Evolutionary conservation across 495 filamentous ascomycete species (phyloP).

Genomic region (Glonium stellatum): DNA sequence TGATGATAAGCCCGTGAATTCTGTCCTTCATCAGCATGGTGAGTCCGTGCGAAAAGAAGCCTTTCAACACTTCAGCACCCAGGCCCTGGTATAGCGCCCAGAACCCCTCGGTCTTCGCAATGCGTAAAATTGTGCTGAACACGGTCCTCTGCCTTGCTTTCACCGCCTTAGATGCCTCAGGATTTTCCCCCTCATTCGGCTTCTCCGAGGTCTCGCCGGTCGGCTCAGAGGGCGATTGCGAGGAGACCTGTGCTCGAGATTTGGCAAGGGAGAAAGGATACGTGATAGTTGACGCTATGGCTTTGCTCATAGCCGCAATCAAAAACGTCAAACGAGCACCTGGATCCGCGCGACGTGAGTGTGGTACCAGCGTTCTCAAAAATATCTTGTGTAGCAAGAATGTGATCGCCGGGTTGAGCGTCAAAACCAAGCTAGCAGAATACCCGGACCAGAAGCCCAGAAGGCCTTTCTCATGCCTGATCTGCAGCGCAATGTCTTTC

Average conservation of each 20-base stretch:
- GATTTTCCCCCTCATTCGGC: conserved; percentile 6
- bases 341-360: conserved; percentile 46
- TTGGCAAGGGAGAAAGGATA: conserved; percentile 85
- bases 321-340: conserved; percentile 53
- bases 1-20: conserved; percentile 68
- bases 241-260: conserved; percentile 56
- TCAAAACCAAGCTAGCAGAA: conserved; percentile 69
- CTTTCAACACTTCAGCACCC: conserved; percentile 68
- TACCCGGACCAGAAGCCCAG: conserved; percentile 87
- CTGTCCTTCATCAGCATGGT: conserved; percentile 86
- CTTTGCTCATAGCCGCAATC: conserved; percentile 75
- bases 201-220: conserved; percentile 16
- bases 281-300: conserved; percentile 67
- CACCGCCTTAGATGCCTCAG: not conserved
- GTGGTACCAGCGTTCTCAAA: conserved; percentile 51
- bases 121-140: conserved; percentile 54
- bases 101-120: conserved; percentile 61
- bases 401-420: conserved; percentile 80
- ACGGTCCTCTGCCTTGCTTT: conserved; percentile 44
- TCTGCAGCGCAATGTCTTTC: conserved; percentile 54
- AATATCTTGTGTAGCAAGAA: conserved; percentile 74
- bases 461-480: conserved; percentile 64
- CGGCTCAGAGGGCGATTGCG: conserved; percentile 11
- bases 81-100: conserved; percentile 71
- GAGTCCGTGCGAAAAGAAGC: conserved; percentile 78